These are phyloP conservation scores for Pyrenochaeta sp. DNA, from an alignment of 2,329 filamentous ascomycete genomes.

Conservation along the genomic window DNA sequence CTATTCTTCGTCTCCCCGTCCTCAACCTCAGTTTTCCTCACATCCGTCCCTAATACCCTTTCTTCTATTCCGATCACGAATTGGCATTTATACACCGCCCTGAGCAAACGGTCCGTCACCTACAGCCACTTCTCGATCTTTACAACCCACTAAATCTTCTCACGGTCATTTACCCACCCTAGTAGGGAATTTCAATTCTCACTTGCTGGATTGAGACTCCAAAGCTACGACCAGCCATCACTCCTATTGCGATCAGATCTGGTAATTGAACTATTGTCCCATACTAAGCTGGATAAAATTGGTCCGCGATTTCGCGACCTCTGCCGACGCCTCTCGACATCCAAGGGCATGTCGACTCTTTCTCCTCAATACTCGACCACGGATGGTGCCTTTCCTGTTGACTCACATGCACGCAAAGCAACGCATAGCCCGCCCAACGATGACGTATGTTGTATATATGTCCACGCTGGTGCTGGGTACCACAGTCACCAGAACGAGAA, in stretches of 20 bases:
- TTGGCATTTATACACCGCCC: conserved; percentile 13
- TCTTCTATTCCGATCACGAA: conserved; percentile 8
- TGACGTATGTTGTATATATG: conserved; percentile 80
- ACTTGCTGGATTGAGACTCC: background rate
- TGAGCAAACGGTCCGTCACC: background rate
- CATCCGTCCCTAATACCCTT: conserved; percentile 13
- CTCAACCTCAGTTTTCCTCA: conserved; percentile 15
- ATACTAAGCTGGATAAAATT: conserved; percentile 31
- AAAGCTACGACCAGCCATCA: background rate
- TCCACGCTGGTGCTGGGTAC: conserved; percentile 94
- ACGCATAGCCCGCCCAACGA: conserved; percentile 49
- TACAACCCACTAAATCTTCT: background rate
- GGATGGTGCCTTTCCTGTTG: conserved; percentile 32
- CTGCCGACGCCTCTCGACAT: conserved; percentile 33
- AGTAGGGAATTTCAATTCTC: background rate
- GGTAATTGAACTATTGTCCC: background rate
- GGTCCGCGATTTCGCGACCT: conserved; percentile 34
- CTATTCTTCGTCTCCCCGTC: conserved; percentile 17
- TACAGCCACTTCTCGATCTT: background rate
- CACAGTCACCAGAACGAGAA: conserved; percentile 88
- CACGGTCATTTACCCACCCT: background rate
- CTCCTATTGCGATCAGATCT: background rate
- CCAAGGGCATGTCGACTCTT: conserved; percentile 37
- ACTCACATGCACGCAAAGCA: conserved; percentile 49
- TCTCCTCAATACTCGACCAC: conserved; percentile 22